Base-by-base conservation (phyloP, 208 protist species). In the Herpetomonas samuelpessoai region DNA sequence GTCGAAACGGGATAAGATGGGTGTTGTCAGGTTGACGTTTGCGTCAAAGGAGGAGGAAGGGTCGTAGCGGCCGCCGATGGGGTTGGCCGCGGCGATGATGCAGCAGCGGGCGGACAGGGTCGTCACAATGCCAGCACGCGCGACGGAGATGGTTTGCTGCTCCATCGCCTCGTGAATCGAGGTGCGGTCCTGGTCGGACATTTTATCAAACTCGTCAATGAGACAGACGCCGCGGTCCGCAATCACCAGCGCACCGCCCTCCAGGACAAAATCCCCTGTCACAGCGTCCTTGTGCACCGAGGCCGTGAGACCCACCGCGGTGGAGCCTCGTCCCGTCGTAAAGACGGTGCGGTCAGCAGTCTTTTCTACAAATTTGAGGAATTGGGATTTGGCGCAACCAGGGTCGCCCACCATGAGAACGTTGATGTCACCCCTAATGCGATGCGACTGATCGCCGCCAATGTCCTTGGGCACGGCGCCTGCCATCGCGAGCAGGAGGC, bases 191-290 rank as follows among this genome's bases (percentile, higher is more conserved):
- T 97, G 83, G 59, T 99, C 98, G 41, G 90, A 98, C 99, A 99
- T 99, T 80, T 99, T 99, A 82, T 99, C 99, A 71, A 99, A 99
- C 86, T 99, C 99, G 76, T 99, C 99, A 68, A 99, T 99, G 46
- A 99, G 80, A 76, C 98, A 99, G 46, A 99, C 96, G 41, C 98
- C 98, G 16, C 87, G 83, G 78, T 99, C 98, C 14, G 99, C 99
- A 24, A 99, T 95, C 21, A 99, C 98, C 1, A 99, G 82, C 10
- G 99, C 98, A 21, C 99, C 99, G 47, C 98, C 99, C 78, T 99
- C 98, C 4, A 99, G 86, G 26, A 98, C 99, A 95, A 99, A 99
- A 79, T 99, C 98, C 6, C 96, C 82, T 9, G 97, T 99, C 12
- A 99, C 67, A 51, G 88, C 86, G 75, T 99, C 99, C 65, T 97